Conservation (phyloP, 2,329 filamentous ascomycete species). For the Phyllosticta paracitricarpa region DNA sequence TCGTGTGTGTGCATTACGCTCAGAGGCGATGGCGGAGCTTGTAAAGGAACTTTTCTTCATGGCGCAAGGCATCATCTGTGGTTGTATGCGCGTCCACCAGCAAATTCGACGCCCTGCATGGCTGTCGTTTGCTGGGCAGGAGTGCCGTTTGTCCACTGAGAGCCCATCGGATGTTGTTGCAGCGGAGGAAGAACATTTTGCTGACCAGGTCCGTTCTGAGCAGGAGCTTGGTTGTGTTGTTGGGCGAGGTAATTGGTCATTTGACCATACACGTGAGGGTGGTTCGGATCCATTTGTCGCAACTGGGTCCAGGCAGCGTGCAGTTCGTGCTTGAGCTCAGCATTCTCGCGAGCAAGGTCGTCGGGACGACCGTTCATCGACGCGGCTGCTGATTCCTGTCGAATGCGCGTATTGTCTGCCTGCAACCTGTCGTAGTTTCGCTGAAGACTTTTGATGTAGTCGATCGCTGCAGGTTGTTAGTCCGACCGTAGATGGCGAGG, state of each 20-base stretch:
- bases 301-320: slow-evolving; percentile 37
- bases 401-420: slow-evolving; percentile 31
- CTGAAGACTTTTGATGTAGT: slow-evolving; percentile 36
- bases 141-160: slow-evolving; percentile 16
- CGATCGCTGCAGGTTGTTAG: slow-evolving; percentile 32
- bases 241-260: slow-evolving; percentile 36
- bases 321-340: slow-evolving; percentile 37
- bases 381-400: slow-evolving; percentile 25
- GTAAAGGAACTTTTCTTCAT: not conserved
- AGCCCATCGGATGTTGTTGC: slow-evolving; percentile 28
- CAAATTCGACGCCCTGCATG: slow-evolving; percentile 43
- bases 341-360: slow-evolving; percentile 37
- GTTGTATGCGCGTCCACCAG: slow-evolving; percentile 23
- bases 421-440: slow-evolving; percentile 29
- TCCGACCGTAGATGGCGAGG: not conserved
- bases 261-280: slow-evolving; percentile 38
- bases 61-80: slow-evolving; percentile 3
- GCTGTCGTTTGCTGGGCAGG: slow-evolving; percentile 26
- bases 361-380: slow-evolving; percentile 27
- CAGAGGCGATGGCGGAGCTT: not conserved
- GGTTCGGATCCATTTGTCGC: slow-evolving; percentile 35
- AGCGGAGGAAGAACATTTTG: slow-evolving; percentile 26
- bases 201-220: slow-evolving; percentile 1
- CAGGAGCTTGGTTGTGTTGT: slow-evolving; percentile 13
- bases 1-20: not conserved